Conservation (phyloP, 2,329 filamentous ascomycete species). For the Aureobasidium sp. region DNA sequence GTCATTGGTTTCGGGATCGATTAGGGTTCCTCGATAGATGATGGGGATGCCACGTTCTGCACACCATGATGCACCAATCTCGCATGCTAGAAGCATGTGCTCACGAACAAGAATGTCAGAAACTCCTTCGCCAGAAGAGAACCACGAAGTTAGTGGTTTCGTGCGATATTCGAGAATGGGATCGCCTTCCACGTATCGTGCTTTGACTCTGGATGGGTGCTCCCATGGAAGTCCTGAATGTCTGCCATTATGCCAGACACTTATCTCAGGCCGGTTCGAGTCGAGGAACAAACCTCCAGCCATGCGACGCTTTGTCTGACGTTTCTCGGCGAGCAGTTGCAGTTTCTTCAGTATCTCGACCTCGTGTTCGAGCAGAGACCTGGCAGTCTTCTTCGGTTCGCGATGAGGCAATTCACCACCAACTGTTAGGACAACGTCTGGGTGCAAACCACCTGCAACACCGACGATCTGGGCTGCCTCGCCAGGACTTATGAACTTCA, state of each 20-base stretch:
- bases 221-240: slow-evolving; percentile 32
- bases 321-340: slow-evolving; percentile 27
- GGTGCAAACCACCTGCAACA: slow-evolving; percentile 12
- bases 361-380: slow-evolving; percentile 17
- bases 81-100: slow-evolving; percentile 49
- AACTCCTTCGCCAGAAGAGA: slow-evolving; percentile 17
- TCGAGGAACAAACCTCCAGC: slow-evolving; percentile 33
- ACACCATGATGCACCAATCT: slow-evolving; percentile 45
- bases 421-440: slow-evolving; percentile 24
- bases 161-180: slow-evolving; percentile 34
- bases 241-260: slow-evolving; percentile 28
- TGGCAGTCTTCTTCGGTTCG: slow-evolving; percentile 17
- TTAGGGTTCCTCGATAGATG: slow-evolving; percentile 38
- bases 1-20: slow-evolving; percentile 16
- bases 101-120: slow-evolving; percentile 33
- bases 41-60: slow-evolving; percentile 43
- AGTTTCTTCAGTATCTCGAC: slow-evolving; percentile 18
- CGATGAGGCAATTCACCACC: slow-evolving; percentile 26
- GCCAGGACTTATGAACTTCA: slow-evolving; percentile 44
- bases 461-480: slow-evolving; percentile 21
- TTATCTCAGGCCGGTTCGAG: slow-evolving; percentile 23
- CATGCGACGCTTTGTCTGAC: slow-evolving; percentile 26
- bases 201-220: slow-evolving; percentile 31
- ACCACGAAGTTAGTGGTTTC: slow-evolving; percentile 28
- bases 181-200: slow-evolving; percentile 35